Evolutionary conservation across 352 stramenopile species (phyloP), one percentile per base, ranked within the genome.

Genomic region (Phytophthora cryptogea): DNA sequence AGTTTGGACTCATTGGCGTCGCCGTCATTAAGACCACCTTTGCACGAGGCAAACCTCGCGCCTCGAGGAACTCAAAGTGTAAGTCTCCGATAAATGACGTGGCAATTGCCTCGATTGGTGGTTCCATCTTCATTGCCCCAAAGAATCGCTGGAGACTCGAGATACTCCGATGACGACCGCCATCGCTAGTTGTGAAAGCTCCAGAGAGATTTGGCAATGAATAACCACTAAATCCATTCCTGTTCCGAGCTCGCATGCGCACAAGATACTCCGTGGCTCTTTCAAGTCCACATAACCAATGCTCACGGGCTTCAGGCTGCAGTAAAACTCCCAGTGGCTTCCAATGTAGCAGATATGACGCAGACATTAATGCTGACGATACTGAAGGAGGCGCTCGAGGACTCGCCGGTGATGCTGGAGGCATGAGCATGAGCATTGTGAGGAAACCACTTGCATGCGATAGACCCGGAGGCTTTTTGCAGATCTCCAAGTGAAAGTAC

Each of bases 171-270:
- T 39, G 49, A 32, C 53, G 53, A 26, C 54, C 54, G 10, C 52
- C 51, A 43, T 54, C 46, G n/a, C 49, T 70, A 5, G 81, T 88
- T 36, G 59, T 74, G 32, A 87, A 90, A 14, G 77, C 72, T 2
- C 72, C 56, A n/a, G 64, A 69, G 9, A 84, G 37, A 33, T 61
- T 83, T 11, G 69, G 71, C 8, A 71, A n/a, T 6, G 77, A 83
- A 46, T 81, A 90, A n/a, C 72, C 65, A 36, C 81, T 81, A 45
- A 74, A 79, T 2, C 81, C 81, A 43, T 90, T 89, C 7, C 79
- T 70, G 49, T 90, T 90, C 8, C 76, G 66, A 1, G 68, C 64
- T 13, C 78, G 68, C 59, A 90, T 77, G 6, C 81, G 77, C 2
- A 90, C 60, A 27, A 89, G 66, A 17, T 90, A 89, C 33, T 89